Conservation (phyloP, 805 yeast genomes). For the Saccharomyces kudriavzevii region DNA sequence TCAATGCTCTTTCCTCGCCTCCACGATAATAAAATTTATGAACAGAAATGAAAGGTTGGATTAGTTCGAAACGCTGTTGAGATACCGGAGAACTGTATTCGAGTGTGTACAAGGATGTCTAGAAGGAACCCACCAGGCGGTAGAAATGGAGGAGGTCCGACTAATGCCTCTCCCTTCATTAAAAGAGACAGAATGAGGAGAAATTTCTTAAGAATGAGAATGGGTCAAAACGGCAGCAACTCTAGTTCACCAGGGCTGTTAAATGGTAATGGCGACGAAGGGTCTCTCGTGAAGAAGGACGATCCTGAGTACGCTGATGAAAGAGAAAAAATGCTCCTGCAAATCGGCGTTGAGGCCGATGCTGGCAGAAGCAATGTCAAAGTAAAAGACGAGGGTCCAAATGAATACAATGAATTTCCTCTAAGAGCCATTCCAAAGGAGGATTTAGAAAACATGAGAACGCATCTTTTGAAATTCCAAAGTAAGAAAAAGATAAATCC, state of each 20-base stretch:
- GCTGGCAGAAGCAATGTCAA: conserved; percentile 6
- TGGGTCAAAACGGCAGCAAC: conserved; percentile 1
- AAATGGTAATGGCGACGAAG: background rate
- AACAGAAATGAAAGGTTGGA: background rate
- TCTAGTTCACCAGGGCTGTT: background rate
- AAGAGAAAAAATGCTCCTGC: conserved; percentile 19
- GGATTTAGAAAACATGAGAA: conserved; percentile 64
- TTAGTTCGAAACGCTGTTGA: background rate
- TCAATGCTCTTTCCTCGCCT: background rate
- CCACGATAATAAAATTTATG: background rate
- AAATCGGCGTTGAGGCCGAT: conserved; percentile 6
- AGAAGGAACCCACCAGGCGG: background rate
- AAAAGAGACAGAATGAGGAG: conserved; percentile 31
- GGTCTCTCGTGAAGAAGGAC: conserved; percentile 23
- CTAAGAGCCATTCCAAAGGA: conserved; percentile 65
- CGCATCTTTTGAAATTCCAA: conserved; percentile 77
- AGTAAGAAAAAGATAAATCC: conserved; percentile 68
- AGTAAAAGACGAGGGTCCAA: conserved; percentile 19
- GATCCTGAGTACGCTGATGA: conserved; percentile 27
- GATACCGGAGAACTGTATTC: background rate
- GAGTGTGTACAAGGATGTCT: background rate
- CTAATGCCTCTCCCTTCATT: conserved; percentile 30
- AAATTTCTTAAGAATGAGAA: conserved; percentile 26
- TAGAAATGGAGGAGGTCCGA: conserved; percentile 12
- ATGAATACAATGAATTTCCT: conserved; percentile 33